phyloP scores from a whole-genome alignment of 129 eudicot species.

The Arctium lappa region DNA sequence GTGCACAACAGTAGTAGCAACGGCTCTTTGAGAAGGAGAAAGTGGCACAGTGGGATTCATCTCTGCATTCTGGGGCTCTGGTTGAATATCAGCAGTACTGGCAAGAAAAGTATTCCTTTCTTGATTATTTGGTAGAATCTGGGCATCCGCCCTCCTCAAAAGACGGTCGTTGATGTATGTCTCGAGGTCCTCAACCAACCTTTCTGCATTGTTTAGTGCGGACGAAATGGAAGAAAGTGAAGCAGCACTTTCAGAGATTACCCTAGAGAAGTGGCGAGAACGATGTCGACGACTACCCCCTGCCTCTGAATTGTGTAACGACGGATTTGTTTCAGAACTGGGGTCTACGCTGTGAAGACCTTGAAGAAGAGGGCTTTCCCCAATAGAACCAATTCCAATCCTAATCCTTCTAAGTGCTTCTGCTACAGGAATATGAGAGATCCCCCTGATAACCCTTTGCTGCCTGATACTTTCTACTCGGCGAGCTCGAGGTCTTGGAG shows the following conservation, averaged over 20 bases:
- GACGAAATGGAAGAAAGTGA: conserved; percentile 75
- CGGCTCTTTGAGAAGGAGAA: conserved; percentile 34
- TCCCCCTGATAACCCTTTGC: conserved; percentile 43
- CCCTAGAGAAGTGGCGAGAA: conserved; percentile 61
- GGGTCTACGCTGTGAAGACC: conserved; percentile 22
- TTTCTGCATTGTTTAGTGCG: conserved; percentile 60
- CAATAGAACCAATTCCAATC: conserved; percentile 53
- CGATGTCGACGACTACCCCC: conserved; percentile 47
- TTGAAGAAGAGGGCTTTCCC: conserved; percentile 31
- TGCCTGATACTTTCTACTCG: conserved; percentile 66
- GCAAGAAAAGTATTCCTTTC: conserved; percentile 26
- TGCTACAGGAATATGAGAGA: conserved; percentile 70
- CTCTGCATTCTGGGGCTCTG: conserved; percentile 42
- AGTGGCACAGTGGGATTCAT: conserved; percentile 25
- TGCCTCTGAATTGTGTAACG: conserved; percentile 27
- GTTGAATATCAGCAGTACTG: conserved; percentile 23
- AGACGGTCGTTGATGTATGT: conserved; percentile 49
- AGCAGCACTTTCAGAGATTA: conserved; percentile 72
- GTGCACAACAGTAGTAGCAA: conserved; percentile 35
- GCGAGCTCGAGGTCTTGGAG: conserved; percentile 72
- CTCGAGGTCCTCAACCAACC: conserved; percentile 68
- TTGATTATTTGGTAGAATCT: conserved; percentile 28
- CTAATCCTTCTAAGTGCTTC: conserved; percentile 83
- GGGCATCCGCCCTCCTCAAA: conserved; percentile 33
- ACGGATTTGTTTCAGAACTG: conserved; percentile 15